phyloP scores from a whole-genome alignment of 768 basidiomycete species.

The Lanmaoa pseudosensibilis region DNA sequence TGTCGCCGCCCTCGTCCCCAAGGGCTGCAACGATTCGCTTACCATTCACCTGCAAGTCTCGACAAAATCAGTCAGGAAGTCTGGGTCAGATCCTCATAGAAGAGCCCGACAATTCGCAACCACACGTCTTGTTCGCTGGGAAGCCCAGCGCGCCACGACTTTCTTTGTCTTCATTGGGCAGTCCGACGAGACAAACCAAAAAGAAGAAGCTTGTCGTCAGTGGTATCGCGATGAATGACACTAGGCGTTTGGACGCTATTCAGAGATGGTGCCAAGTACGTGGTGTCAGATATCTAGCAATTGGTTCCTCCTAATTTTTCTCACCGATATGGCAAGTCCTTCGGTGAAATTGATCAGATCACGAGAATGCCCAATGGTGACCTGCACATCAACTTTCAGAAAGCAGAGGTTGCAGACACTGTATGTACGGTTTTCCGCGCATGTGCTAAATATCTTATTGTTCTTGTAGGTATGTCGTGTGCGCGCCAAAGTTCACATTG shows the following conservation, averaged over 20 bases:
- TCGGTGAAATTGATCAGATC: conserved; percentile 75
- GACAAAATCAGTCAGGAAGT: conserved; percentile 10
- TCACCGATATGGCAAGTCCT: conserved; percentile 45
- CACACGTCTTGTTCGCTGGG: conserved; percentile 30
- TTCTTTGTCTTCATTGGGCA: conserved; percentile 36
- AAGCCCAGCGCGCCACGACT: conserved; percentile 27
- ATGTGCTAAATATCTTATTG: conserved; percentile 4
- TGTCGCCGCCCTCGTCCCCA: conserved; percentile 29
- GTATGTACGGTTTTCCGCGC: conserved; percentile 40
- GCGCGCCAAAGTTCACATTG: conserved; percentile 71
- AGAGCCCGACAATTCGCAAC: conserved; percentile 28
- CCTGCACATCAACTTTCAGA: conserved; percentile 72
- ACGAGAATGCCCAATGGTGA: conserved; percentile 74
- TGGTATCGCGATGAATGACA: conserved; percentile 62
- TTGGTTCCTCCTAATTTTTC: conserved; percentile 4
- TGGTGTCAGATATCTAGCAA: background rate
- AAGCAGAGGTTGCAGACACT: conserved; percentile 77
- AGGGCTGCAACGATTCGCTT: conserved; percentile 34
- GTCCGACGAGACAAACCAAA: conserved; percentile 42
- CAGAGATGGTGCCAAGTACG: conserved; percentile 77
- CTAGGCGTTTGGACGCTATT: conserved; percentile 62
- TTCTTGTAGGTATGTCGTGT: conserved; percentile 67
- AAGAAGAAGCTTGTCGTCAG: conserved; percentile 70
- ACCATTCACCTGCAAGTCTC: conserved; percentile 30
- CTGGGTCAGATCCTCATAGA: conserved; percentile 27